A percentile compares a stretch with the other conserved stretches of the same genome.
phyloP scores from a whole-genome alignment of 495 filamentous ascomycete genomes.

The Tetracladium marchalianum region DNA sequence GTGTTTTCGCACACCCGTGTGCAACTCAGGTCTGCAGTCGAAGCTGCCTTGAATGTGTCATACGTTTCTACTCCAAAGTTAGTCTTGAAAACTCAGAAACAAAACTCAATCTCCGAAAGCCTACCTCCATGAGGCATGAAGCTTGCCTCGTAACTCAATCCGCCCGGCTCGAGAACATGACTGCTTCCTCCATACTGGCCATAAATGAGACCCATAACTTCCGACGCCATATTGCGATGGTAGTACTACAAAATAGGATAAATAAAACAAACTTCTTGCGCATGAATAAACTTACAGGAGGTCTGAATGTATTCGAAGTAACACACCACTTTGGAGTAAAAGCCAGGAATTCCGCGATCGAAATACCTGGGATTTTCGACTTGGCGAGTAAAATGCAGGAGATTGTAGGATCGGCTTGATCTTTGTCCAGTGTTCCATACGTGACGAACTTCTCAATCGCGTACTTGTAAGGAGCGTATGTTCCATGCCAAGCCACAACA shows the following conservation, averaged over 20 bases:
- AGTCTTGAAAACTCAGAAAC: too few relatives aligned
- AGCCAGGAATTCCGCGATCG: constrained; percentile 72
- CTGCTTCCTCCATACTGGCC: constrained; percentile 1
- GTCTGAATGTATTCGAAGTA: constrained; percentile 16
- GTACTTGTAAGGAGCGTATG: constrained; percentile 81
- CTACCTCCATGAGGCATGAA: not conserved
- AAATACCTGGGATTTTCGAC: constrained; percentile 45
- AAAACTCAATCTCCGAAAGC: too few relatives aligned
- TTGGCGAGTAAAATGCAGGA: constrained; percentile 72
- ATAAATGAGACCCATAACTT: constrained; percentile 42
- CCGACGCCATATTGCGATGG: constrained; percentile 62
- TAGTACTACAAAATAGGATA: constrained; percentile 72
- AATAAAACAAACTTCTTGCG: constrained; percentile 26
- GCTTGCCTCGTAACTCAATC: not conserved
- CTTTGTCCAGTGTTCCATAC: constrained; percentile 60
- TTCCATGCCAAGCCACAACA: constrained; percentile 73
- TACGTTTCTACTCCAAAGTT: not conserved
- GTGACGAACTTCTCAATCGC: constrained; percentile 73
- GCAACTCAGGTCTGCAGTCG: not conserved
- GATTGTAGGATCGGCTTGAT: constrained; percentile 76
- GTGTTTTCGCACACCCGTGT: not conserved
- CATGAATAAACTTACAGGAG: not conserved
- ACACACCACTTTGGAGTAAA: constrained; percentile 79
- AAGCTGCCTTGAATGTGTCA: not conserved
- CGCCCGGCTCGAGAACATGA: not conserved